Conservation (phyloP, 1,139 yeast species). For the Debaryomyces udenii region DNA sequence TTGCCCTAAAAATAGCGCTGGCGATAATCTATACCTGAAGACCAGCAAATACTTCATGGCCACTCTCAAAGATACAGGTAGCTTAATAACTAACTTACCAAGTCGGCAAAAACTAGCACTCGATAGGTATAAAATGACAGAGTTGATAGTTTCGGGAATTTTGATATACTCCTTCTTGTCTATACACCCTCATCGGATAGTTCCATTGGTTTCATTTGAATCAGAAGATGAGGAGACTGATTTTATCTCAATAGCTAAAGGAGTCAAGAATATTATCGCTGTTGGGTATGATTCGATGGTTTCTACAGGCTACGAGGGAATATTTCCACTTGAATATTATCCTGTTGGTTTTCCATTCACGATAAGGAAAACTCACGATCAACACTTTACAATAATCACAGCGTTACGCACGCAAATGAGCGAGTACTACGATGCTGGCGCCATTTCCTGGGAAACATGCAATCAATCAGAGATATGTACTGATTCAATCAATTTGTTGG, state of each 20-base stretch:
- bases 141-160: constrained; percentile 23
- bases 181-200: constrained; percentile 30
- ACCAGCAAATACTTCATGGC: constrained; percentile 6
- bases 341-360: neutral
- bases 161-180: constrained; percentile 31
- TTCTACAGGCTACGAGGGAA: neutral
- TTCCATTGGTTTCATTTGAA: constrained; percentile 28
- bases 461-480: constrained; percentile 13
- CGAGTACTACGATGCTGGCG: constrained; percentile 1
- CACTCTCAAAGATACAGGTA: neutral
- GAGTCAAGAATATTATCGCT: neutral
- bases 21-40: constrained; percentile 2
- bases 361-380: neutral
- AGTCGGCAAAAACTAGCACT: neutral
- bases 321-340: neutral
- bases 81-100: neutral
- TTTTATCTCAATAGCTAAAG: constrained; percentile 17
- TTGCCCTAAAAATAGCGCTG: neutral
- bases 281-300: neutral
- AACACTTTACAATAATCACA: constrained; percentile 16
- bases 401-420: constrained; percentile 15
- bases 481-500: constrained; percentile 17
- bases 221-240: constrained; percentile 15
- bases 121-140: constrained; percentile 13
- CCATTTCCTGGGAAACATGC: neutral